Base-by-base conservation (phyloP, 2,329 filamentous ascomycete species). In the Aspergillus pseudotamarii region DNA sequence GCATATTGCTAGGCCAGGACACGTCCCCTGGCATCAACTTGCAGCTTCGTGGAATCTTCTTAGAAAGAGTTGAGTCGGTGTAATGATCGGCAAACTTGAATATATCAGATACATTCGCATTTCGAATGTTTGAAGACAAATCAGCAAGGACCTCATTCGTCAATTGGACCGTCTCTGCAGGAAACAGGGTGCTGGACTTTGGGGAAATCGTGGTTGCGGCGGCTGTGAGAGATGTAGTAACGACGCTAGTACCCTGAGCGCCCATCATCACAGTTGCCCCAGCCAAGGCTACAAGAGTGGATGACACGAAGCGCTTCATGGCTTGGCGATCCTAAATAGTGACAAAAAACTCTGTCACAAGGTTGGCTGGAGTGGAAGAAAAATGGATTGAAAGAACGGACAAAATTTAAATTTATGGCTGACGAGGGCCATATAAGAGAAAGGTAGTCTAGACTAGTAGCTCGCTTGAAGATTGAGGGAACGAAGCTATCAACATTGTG, bases 31-130 rank as follows among this genome's bases (percentile, higher is more conserved):
- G 69, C 56, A 71, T 60, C 9, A 56, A 2, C 55, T 72, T 72
- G 65, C 71, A 72, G 23, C 76, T 82, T 38, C 81, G 83, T 64
- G 80, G 79, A 76, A 79, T 82, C 8, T 61, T 63, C 46, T 68
- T 66, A 6, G 51, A 51, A 34, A 46, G 57, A 53, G 64, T 58
- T 62, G 65, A 46, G 43, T 6, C 11, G n/a, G 19, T 6, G 43
- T 21, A 21, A 4, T 10, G 32, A 64, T 69, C 36, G 14, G 65
- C 72, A 51, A 81, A 81, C 19, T 64, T 60, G 57, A 81, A 80
- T 26, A 77, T 63, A 4, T 71, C 65, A 12, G 79, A 66, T 19
- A 75, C 64, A 36, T 70, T 73, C 51, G 74, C 60, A 14, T 76
- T 70, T 11, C 65, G 34, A 32, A 66, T 51, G 28, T 72, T 61